These are phyloP conservation scores for Bruguiera gymnorhiza DNA, from an alignment of 345 rosid genomes.

Conservation along the genomic window DNA sequence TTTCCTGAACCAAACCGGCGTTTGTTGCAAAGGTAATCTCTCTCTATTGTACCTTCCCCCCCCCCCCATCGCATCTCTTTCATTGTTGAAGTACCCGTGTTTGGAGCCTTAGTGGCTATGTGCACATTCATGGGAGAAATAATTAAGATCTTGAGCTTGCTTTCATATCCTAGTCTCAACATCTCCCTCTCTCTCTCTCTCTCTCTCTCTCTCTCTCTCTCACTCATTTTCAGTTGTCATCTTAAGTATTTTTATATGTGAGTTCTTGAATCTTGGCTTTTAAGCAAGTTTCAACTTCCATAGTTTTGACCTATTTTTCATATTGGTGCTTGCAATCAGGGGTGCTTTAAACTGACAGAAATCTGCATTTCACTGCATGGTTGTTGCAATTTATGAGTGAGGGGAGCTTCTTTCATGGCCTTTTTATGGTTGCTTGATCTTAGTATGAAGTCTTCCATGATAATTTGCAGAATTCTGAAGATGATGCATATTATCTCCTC, in stretches of 20 bases:
- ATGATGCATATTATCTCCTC: slow-evolving; percentile 91
- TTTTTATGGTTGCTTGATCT: neutral
- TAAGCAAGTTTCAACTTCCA: too few relatives aligned
- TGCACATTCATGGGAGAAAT: neutral
- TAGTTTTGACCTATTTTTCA: too few relatives aligned
- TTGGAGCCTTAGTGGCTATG: neutral
- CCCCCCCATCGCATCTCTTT: neutral
- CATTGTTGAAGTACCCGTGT: neutral
- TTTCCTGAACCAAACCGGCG: slow-evolving; percentile 98
- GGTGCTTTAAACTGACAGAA: too few relatives aligned
- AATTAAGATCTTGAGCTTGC: neutral
- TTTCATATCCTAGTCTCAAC: neutral
- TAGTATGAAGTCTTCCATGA: slow-evolving; percentile 20
- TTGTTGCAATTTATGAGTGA: neutral
- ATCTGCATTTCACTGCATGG: neutral
- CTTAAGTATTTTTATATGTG: neutral
- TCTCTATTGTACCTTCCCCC: neutral
- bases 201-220: neutral
- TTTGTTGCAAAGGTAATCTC: slow-evolving; percentile 67
- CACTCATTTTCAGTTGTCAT: neutral
- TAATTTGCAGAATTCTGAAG: slow-evolving; percentile 72
- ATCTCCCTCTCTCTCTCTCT: neutral
- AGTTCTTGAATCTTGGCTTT: neutral
- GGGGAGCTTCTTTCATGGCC: neutral
- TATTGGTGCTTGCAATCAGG: too few relatives aligned